These are phyloP conservation scores for Scenedesmus sp. DNA, from an alignment of 163 green algal species.

Conservation along the genomic window DNA sequence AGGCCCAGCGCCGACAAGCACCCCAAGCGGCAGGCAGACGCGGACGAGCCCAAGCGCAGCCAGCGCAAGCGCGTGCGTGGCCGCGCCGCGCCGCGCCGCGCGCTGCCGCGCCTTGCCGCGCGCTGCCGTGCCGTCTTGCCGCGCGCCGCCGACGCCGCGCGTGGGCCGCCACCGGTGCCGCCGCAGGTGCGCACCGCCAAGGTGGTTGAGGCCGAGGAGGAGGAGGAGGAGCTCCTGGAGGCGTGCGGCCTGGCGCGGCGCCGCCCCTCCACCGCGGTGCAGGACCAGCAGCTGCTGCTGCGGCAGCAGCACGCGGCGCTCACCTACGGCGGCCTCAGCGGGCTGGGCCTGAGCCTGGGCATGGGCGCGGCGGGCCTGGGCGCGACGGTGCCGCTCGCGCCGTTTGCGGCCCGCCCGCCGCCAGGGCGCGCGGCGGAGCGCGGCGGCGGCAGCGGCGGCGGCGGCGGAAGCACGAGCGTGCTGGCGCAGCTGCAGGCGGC, in stretches of 20 bases:
- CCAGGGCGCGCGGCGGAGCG: not conserved
- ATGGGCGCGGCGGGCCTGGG: not conserved
- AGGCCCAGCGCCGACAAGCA: too few species aligned
- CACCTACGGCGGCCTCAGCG: not conserved
- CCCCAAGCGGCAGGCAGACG: too few species aligned
- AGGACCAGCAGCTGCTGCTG: conserved; percentile 15
- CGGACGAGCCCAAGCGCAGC: too few species aligned
- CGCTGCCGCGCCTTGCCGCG: too few species aligned
- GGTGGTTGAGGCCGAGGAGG: conserved; percentile 24
- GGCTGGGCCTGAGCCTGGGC: too few species aligned
- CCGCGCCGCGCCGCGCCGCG: too few species aligned
- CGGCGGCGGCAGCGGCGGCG: not conserved
- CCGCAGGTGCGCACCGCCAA: conserved; percentile 33
- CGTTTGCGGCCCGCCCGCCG: not conserved
- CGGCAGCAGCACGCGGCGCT: not conserved
- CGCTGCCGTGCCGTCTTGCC: too few species aligned
- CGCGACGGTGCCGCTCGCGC: not conserved
- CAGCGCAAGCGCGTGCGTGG: too few species aligned
- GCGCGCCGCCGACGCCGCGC: too few species aligned
- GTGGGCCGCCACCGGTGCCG: too few species aligned
- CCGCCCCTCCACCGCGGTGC: not conserved
- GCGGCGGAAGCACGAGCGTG: not conserved
- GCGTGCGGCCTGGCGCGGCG: not conserved
- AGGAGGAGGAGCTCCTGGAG: not conserved
- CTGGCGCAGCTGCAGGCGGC: conserved; percentile 13